A percentile compares a stretch with the other conserved stretches of the same genome.
Conservation (phyloP, 495 filamentous ascomycete genomes). For the Penicillium daleae region DNA sequence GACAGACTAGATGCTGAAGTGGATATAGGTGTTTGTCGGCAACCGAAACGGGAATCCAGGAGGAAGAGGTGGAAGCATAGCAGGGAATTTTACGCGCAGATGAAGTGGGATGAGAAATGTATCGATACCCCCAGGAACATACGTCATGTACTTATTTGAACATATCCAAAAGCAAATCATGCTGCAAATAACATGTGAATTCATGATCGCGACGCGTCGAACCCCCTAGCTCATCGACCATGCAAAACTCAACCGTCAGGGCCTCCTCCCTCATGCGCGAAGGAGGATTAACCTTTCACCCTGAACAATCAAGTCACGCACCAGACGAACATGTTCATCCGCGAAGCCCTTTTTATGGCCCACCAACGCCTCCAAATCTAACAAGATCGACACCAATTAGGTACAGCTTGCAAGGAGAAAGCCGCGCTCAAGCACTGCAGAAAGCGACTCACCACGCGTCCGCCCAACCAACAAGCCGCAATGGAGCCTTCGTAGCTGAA, state of each 20-base stretch:
- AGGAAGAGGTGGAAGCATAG: neutral
- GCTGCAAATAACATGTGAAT: neutral
- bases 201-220: neutral
- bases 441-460: conserved; percentile 12
- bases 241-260: neutral
- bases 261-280: neutral
- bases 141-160: conserved; percentile 4
- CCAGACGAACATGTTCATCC: conserved; percentile 15
- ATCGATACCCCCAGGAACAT: conserved; percentile 3
- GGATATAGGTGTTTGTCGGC: neutral
- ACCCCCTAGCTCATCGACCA: neutral
- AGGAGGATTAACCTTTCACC: neutral
- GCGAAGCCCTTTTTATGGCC: neutral
- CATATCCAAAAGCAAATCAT: neutral
- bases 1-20: neutral
- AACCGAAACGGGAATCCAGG: neutral
- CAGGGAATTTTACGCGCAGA: neutral
- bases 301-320: conserved; percentile 1
- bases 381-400: conserved; percentile 13
- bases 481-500: neutral
- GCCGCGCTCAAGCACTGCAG: conserved; percentile 14
- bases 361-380: neutral
- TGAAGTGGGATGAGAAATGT: conserved; percentile 4
- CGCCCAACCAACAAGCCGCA: conserved; percentile 12
- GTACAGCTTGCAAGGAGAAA: conserved; percentile 9